Evolutionary conservation across 2,329 filamentous ascomycete genomes (phyloP).

Genomic region (Xylariaceae sp.): DNA sequence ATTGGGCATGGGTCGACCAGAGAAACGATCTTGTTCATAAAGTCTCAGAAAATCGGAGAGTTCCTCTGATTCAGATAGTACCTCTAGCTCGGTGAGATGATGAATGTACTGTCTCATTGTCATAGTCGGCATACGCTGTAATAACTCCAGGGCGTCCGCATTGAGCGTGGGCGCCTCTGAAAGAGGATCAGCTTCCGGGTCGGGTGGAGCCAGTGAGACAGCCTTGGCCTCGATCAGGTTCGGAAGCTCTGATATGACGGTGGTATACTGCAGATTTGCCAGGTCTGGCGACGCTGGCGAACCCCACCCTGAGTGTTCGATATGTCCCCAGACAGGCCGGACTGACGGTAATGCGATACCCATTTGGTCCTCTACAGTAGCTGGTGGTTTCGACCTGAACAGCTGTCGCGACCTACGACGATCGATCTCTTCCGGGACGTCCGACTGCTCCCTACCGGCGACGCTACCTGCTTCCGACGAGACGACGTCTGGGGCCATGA

Average conservation of each 20-base stretch:
- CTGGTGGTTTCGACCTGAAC: constrained; percentile 34
- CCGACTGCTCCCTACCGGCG: constrained; percentile 2
- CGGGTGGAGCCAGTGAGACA: constrained; percentile 71
- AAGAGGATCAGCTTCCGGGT: constrained; percentile 32
- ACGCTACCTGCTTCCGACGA: constrained; percentile 12
- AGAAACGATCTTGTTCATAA: constrained; percentile 87
- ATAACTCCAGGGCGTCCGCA: constrained; percentile 62
- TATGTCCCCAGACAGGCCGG: constrained; percentile 68
- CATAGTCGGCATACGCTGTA: constrained; percentile 69
- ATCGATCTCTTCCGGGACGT: constrained; percentile 10
- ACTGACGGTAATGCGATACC: constrained; percentile 47
- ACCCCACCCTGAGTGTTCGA: constrained; percentile 85
- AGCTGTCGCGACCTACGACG: constrained; percentile 20
- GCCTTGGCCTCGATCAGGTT: constrained; percentile 90
- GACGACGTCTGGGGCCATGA: constrained; percentile 34
- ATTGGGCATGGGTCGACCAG: constrained; percentile 63
- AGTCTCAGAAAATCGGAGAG: constrained; percentile 63
- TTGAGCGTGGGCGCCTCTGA: constrained; percentile 51
- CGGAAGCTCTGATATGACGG: constrained; percentile 78
- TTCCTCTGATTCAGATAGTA: constrained; percentile 41
- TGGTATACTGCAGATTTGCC: constrained; percentile 76
- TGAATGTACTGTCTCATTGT: constrained; percentile 74
- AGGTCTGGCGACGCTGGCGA: constrained; percentile 72
- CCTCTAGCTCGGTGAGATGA: constrained; percentile 63
- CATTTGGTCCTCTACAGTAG: constrained; percentile 35